Percentiles rank a stretch among this genome's conserved stretches.
Conservation (phyloP, 1,284 basidiomycete genomes). For the Ganoderma meredithae region DNA sequence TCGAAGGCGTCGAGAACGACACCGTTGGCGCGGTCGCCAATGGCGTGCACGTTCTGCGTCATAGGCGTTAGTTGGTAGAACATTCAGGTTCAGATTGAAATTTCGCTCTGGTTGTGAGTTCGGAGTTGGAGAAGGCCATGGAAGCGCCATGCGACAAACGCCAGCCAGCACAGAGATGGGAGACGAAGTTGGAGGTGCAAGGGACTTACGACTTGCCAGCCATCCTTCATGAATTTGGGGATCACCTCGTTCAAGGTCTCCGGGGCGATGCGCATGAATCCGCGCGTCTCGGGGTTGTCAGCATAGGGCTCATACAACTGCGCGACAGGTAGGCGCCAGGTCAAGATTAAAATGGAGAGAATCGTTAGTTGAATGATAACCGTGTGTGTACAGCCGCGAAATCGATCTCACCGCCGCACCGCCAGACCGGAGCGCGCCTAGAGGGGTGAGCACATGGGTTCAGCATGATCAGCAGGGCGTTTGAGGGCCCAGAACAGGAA, state of each 20-base stretch:
- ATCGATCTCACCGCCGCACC: slow-evolving; percentile 79
- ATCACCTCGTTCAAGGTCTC: slow-evolving; percentile 71
- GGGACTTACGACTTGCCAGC: slow-evolving; percentile 79
- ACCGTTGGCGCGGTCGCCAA: slow-evolving; percentile 90
- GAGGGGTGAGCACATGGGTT: slow-evolving; percentile 15
- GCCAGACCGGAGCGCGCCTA: slow-evolving; percentile 88
- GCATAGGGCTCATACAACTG: slow-evolving; percentile 82
- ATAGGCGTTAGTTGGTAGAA: neutral
- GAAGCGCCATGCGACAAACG: neutral
- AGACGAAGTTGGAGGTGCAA: neutral
- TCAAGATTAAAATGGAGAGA: neutral
- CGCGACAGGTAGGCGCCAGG: slow-evolving; percentile 2
- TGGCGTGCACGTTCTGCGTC: slow-evolving; percentile 84
- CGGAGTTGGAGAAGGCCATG: neutral
- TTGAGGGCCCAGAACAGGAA: neutral
- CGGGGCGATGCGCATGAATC: slow-evolving; percentile 79
- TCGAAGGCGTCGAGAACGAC: slow-evolving; percentile 87
- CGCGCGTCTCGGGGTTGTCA: slow-evolving; percentile 79
- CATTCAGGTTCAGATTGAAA: slow-evolving; percentile 8
- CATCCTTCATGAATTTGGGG: slow-evolving; percentile 74
- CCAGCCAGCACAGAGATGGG: neutral
- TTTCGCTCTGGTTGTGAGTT: neutral
- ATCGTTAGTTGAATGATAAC: slow-evolving; percentile 11
- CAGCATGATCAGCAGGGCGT: slow-evolving; percentile 13
- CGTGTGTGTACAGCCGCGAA: neutral